phyloP scores from a whole-genome alignment of 2,329 filamentous ascomycete species.

The Cytospora paraplurivora region DNA sequence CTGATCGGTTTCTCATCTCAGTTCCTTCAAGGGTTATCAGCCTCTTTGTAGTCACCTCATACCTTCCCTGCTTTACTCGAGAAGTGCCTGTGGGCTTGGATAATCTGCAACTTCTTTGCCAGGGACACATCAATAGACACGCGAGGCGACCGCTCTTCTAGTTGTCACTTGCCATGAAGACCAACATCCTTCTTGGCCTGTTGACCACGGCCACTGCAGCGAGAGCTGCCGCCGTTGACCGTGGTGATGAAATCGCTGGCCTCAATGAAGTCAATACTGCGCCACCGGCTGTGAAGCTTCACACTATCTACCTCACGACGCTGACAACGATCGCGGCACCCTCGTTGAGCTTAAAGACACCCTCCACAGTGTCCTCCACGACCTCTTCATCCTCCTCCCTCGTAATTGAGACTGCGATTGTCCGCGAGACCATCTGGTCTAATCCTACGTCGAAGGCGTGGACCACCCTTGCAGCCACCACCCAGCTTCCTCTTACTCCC shows the following conservation, averaged over 20 bases:
- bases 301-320: background rate
- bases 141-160: background rate
- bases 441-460: background rate
- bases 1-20: background rate
- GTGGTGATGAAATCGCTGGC: background rate
- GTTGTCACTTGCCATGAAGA: background rate
- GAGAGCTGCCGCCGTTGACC: constrained; percentile 36
- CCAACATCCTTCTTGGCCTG: constrained; percentile 30
- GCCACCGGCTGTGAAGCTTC: background rate
- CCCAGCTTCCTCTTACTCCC: background rate
- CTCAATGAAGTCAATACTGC: background rate
- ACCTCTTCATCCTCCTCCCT: background rate
- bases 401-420: background rate
- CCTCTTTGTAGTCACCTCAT: background rate
- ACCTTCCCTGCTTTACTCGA: background rate
- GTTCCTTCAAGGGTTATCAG: background rate
- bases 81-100: background rate
- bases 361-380: too few relatives aligned
- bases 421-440: background rate
- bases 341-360: background rate
- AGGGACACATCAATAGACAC: background rate
- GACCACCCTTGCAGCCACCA: background rate
- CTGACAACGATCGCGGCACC: background rate
- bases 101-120: background rate
- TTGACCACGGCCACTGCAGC: constrained; percentile 43